Conservation (phyloP, 1,284 basidiomycete species). For the Dichomitus squalens region DNA sequence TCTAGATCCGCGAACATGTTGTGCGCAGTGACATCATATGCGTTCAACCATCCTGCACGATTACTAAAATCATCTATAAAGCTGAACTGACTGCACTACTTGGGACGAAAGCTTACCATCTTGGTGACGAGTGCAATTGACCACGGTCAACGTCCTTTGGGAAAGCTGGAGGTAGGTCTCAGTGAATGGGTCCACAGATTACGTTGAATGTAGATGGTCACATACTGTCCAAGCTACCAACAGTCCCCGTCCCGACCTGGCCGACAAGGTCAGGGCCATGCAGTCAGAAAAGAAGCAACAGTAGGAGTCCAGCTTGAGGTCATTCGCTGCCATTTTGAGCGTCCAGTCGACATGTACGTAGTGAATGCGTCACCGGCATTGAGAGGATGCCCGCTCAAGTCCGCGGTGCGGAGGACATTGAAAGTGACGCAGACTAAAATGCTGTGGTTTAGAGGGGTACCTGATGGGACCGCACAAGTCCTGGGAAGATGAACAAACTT, state of each 20-base stretch:
- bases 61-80: no score
- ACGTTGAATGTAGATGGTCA: no score
- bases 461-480: conserved; percentile 55
- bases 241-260: conserved; percentile 54
- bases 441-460: conserved; percentile 49
- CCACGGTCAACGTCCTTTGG: conserved; percentile 58
- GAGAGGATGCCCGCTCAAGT: conserved; percentile 41
- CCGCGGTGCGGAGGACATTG: conserved; percentile 43
- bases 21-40: conserved; percentile 61
- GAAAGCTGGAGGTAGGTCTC: conserved; percentile 37
- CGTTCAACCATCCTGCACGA: conserved; percentile 63
- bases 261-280: conserved; percentile 48
- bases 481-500: conserved; percentile 61
- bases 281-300: conserved; percentile 69
- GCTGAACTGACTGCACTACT: no score
- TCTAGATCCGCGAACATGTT: conserved; percentile 60
- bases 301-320: conserved; percentile 53
- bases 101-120: no score
- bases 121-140: conserved; percentile 63
- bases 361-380: conserved; percentile 58
- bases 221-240: conserved; percentile 49
- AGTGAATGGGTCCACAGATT: no score
- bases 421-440: conserved; percentile 64
- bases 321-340: conserved; percentile 62
- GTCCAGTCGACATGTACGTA: conserved; percentile 66